Evolutionary conservation across 2,329 filamentous ascomycete genomes (phyloP).

Genomic region (Paecilomyces sp.): DNA sequence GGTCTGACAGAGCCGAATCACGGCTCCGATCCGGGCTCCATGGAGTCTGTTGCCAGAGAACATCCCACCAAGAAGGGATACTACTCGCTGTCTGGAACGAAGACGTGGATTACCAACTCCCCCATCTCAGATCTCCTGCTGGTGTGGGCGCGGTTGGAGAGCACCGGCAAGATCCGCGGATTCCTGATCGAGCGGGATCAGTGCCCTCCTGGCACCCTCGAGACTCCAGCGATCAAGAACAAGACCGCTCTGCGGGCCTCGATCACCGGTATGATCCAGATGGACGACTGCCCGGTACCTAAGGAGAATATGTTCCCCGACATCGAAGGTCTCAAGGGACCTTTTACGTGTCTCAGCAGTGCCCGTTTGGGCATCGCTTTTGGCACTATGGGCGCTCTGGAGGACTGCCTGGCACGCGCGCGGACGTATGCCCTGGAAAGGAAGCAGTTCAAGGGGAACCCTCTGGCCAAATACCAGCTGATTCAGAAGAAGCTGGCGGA

Average conservation of each 20-base stretch:
- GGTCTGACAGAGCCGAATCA: constrained; percentile 90
- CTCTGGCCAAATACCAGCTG: constrained; percentile 90
- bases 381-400: constrained; percentile 86
- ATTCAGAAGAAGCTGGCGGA: constrained; percentile 97
- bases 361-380: constrained; percentile 90
- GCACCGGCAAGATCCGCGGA: constrained; percentile 87
- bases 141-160: constrained; percentile 88
- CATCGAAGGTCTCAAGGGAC: constrained; percentile 77
- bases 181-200: constrained; percentile 82
- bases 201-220: constrained; percentile 80
- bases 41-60: constrained; percentile 80
- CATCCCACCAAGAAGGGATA: constrained; percentile 81
- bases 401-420: constrained; percentile 78
- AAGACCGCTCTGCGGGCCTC: constrained; percentile 92
- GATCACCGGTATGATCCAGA: constrained; percentile 95
- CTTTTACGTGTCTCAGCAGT: constrained; percentile 90
- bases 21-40: constrained; percentile 81
- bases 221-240: constrained; percentile 87
- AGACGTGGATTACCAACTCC: constrained; percentile 95
- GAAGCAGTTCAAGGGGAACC: constrained; percentile 94
- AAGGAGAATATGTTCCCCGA: constrained; percentile 90
- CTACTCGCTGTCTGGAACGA: constrained; percentile 69
- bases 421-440: constrained; percentile 84
- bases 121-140: constrained; percentile 79
- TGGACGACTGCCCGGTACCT: constrained; percentile 83